phyloP scores from a whole-genome alignment of 2,329 filamentous ascomycete species.

The Colletotrichum sp. region DNA sequence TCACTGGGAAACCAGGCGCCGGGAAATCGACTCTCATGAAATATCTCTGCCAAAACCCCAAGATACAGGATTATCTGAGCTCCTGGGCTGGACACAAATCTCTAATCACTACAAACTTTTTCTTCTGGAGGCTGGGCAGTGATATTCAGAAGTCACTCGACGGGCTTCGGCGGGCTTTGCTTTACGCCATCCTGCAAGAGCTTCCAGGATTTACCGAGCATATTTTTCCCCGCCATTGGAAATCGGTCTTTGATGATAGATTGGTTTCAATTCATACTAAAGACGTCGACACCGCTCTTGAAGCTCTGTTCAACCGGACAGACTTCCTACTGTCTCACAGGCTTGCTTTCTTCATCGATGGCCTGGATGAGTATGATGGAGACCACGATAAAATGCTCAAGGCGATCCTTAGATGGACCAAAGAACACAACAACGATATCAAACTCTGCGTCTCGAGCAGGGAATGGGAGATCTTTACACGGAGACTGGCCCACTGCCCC shows the following conservation, averaged over 20 bases:
- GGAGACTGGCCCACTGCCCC: background rate
- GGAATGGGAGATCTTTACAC: background rate
- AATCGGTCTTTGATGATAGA: rapidly evolving
- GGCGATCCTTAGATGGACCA: background rate
- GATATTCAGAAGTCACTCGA: background rate
- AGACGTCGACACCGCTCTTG: background rate
- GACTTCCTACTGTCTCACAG: background rate
- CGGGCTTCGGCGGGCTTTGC: background rate
- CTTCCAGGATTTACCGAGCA: background rate
- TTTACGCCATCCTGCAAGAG: background rate
- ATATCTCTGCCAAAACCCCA: background rate
- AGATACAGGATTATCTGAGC: background rate
- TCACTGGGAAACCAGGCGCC: background rate
- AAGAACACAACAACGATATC: rapidly evolving
- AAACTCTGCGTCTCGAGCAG: background rate
- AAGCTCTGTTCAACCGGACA: rapidly evolving
- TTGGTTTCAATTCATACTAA: background rate
- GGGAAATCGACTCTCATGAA: constrained; percentile 13
- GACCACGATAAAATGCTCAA: background rate
- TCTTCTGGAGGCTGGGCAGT: background rate
- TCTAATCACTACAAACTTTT: background rate
- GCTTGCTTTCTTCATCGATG: background rate
- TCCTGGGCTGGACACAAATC: background rate
- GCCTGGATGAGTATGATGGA: background rate
- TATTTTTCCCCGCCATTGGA: background rate